These are phyloP conservation scores for Xylaria sp. DNA, from an alignment of 495 filamentous ascomycete genomes.

Conservation along the genomic window DNA sequence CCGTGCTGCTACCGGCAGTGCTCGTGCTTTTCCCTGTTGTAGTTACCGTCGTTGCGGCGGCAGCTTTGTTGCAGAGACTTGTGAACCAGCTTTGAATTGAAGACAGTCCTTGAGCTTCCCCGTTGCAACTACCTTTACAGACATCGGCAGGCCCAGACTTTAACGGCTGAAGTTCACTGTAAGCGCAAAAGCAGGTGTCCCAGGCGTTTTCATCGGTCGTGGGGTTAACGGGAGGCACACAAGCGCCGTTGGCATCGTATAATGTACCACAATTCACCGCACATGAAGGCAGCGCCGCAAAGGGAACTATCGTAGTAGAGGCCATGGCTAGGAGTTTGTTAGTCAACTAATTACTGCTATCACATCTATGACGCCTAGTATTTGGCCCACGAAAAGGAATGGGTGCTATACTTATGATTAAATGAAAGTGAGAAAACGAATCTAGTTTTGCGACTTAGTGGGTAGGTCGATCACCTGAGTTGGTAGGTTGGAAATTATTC, in stretches of 20 bases:
- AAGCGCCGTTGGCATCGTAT: slow-evolving; percentile 63
- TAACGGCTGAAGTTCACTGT: slow-evolving; percentile 50
- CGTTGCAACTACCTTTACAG: slow-evolving; percentile 47
- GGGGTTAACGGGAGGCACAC: slow-evolving; percentile 51
- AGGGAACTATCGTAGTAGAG: slow-evolving; percentile 55
- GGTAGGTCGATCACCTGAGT: neutral
- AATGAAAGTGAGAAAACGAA: neutral
- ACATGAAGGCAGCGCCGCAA: slow-evolving; percentile 54
- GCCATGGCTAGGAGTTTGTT: slow-evolving; percentile 28
- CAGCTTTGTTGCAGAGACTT: slow-evolving; percentile 47
- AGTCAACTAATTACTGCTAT: neutral
- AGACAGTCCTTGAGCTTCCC: slow-evolving; percentile 42
- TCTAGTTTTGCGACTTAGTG: neutral
- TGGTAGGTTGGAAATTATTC: neutral
- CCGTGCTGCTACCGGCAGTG: slow-evolving; percentile 29
- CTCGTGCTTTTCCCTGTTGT: slow-evolving; percentile 32
- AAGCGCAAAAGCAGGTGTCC: slow-evolving; percentile 57
- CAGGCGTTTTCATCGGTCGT: slow-evolving; percentile 38
- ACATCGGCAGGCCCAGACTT: slow-evolving; percentile 49
- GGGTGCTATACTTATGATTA: slow-evolving; percentile 15
- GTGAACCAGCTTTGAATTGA: slow-evolving; percentile 59
- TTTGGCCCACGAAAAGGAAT: neutral
- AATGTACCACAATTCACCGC: slow-evolving; percentile 54
- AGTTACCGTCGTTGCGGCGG: slow-evolving; percentile 34
- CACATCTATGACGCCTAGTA: neutral